Evolutionary conservation across 75 land plant genomes (phyloP), one percentile per base, ranked within the genome.

Genomic region (Adiantum capillusveneris): DNA sequence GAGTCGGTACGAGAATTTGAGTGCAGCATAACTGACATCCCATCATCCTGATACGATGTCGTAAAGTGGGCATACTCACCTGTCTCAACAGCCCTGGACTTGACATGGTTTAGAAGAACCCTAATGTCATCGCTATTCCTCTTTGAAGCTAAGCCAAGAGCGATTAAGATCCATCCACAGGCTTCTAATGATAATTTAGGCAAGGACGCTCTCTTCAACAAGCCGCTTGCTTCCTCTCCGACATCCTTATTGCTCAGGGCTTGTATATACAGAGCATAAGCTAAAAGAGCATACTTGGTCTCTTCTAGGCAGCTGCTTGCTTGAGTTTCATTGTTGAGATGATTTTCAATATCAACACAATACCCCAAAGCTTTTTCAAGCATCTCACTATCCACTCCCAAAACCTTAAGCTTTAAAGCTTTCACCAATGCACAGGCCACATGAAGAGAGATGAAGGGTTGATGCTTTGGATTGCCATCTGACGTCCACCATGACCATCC

Each of bases 391-490:
- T 46, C 49, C 17, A 46, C 49, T 46, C 14, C 49, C n/a, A 46
- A 17, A n/a, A 20, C 6, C 6, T 46, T 17, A 34, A 5, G 9
- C 49, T 20, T 20, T 6, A 14, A 17, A 46, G 49, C 49, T 17
- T 7, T 46, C 49, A 46, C 49, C 49, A 46, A 46, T 46, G 49
- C 49, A 46, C 49, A 46, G 2, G 49, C 49, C n/a, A 46, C 49
- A 17, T 46, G 49, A 5, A 46, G 21, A n/a, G 49, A 46, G 21
- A 46, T 20, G 49, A n/a, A 46, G 5, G 49, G 49, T 17, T 46
- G 21, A 46, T 46, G 49, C 21, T 46, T 17, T 17, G 17, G 5
- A 20, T 20, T 20, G 14, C 17, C 3, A 6, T 14, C 49, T 1
- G 21, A n/a, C 14, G 49, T 46, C 49, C 49, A 46, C 49, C 49